Conservation (phyloP, 2,329 filamentous ascomycete genomes). For the Tolypocladium sp. region DNA sequence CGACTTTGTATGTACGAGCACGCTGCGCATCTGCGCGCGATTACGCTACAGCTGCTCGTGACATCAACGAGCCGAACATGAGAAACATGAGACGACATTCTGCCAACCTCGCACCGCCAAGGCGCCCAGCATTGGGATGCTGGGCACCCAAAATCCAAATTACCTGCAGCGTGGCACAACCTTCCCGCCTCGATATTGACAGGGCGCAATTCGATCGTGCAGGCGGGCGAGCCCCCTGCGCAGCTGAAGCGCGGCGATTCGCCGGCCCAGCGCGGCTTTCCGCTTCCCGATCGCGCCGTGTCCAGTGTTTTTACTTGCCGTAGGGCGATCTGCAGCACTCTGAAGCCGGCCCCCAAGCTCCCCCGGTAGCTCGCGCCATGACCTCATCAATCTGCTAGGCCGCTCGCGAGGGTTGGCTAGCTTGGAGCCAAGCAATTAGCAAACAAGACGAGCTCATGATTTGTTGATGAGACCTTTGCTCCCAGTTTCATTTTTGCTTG, state of each 20-base stretch:
- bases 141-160: not conserved
- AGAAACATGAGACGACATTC: not conserved
- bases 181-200: too few relatives aligned
- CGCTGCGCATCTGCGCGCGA: too few relatives aligned
- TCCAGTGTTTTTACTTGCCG: not conserved
- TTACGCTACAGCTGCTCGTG: too few relatives aligned
- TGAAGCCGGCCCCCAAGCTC: not conserved
- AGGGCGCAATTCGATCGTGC: not conserved
- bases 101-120: not conserved
- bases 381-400: not conserved
- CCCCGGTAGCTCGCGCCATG: not conserved
- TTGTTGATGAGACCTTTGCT: too few relatives aligned
- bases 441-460: not conserved
- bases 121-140: not conserved
- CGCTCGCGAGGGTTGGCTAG: not conserved
- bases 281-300: not conserved
- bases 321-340: not conserved
- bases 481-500: not conserved
- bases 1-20: not conserved
- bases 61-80: not conserved
- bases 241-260: not conserved
- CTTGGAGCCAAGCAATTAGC: not conserved
- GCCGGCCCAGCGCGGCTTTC: not conserved
- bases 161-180: not conserved
- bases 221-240: not conserved